Conservation (phyloP, 1,284 basidiomycete genomes). For the Testicularia cyperi region DNA sequence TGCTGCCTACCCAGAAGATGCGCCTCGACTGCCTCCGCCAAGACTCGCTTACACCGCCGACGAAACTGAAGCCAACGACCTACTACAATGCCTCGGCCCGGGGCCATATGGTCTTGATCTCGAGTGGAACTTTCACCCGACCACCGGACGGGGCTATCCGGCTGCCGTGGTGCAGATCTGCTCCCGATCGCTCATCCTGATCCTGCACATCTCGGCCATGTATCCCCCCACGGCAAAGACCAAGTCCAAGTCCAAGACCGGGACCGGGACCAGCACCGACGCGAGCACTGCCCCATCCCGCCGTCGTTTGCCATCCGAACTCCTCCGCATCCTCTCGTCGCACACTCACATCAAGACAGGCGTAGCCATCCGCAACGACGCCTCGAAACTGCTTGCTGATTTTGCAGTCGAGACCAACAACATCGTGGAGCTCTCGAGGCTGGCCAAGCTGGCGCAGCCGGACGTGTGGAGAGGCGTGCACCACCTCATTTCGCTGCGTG, state of each 20-base stretch:
- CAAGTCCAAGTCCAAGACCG: too few species aligned
- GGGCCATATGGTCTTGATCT: slow-evolving; percentile 44
- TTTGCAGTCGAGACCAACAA: slow-evolving; percentile 31
- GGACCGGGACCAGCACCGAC: too few species aligned
- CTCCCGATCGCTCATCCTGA: slow-evolving; percentile 21
- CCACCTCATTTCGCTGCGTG: slow-evolving; percentile 39
- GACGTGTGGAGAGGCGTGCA: slow-evolving; percentile 12
- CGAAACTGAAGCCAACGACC: slow-evolving; percentile 18
- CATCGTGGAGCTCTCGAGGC: slow-evolving; percentile 34
- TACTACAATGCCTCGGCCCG: slow-evolving; percentile 16
- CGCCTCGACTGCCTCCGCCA: slow-evolving; percentile 17
- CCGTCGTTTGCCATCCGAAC: slow-evolving; percentile 6
- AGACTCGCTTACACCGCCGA: slow-evolving; percentile 23
- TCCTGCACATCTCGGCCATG: slow-evolving; percentile 44
- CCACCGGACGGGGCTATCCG: slow-evolving; percentile 1
- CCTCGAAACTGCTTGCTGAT: slow-evolving; percentile 44
- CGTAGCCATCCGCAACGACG: slow-evolving; percentile 45
- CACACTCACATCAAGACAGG: slow-evolving; percentile 39
- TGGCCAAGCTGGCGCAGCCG: slow-evolving; percentile 37
- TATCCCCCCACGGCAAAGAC: slow-evolving; percentile 4
- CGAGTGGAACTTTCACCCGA: slow-evolving; percentile 40
- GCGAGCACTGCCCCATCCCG: too few species aligned
- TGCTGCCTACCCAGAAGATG: too few species aligned
- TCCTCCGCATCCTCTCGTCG: slow-evolving; percentile 33
- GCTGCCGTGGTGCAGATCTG: slow-evolving; percentile 44